Base-by-base conservation (phyloP, 2,329 filamentous ascomycete genomes). In the Teratosphaeria zuluensis region DNA sequence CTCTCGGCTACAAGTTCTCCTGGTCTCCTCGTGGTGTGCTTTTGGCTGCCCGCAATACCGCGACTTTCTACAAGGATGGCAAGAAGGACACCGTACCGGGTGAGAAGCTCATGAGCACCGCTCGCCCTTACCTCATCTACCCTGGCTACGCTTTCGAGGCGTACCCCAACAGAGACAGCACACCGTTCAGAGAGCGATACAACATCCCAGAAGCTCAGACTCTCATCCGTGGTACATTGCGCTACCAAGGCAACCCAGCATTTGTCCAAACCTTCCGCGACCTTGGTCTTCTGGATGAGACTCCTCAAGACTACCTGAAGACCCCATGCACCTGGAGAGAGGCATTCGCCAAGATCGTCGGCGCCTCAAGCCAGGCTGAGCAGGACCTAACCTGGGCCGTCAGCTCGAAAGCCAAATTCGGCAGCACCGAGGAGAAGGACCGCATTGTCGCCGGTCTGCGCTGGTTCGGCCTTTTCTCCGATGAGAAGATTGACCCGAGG, bases 111-210 rank as follows among this genome's bases (percentile, higher is more conserved):
- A 97, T 96, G 92, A 86, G 78, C 62, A 84, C 83, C 55, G 90
- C 92, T 48, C 92, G 95, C 81, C 89, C 90, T 55, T 96, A 95
- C 82, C 85, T 82, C 76, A 94, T 92, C 79, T 95, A 91, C 79
- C 88, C 89, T 38, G 89, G 90, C 60, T 96, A 86, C 74, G 86
- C 88, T 56, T 92, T 95, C 68, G 91, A 96, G 66, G 90, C 88
- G 51, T 97, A 97, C 77, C 88, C 89, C 59, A 97, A 97, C 84
- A 82, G 92, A 67, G 92, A 97, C 77, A 92, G 86, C 21, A 94
- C 89, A 16, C 81, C 83, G 8, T 97, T 94, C 84, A 86, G 85
- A 71, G 87, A 95, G 80, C 85, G 89, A 63, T 96, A 96, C 82
- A 77, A 84, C 75, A 96, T 96, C 70, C 91, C 92, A 56, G 92